Evolutionary conservation across 768 basidiomycete genomes (phyloP).

Genomic region (Podaxis pistillaris): DNA sequence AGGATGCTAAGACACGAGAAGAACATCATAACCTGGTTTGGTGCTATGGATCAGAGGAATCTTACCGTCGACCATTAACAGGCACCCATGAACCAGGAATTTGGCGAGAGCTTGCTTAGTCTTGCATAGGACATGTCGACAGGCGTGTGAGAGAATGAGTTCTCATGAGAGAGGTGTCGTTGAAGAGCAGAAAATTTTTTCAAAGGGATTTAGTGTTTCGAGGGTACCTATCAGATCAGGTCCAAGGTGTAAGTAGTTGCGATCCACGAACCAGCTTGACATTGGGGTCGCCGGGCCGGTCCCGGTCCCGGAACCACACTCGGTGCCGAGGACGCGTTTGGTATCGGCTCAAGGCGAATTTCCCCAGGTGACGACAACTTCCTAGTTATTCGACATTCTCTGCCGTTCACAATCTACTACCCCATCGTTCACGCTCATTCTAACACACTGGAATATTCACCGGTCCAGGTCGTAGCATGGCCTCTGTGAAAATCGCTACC

Average conservation of each 20-base stretch:
- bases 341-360: not conserved
- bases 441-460: not conserved
- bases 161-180: not conserved
- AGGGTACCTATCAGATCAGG: not conserved
- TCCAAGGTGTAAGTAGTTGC: not conserved
- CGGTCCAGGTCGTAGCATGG: not conserved
- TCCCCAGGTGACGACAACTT: not conserved
- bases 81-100: not conserved
- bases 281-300: not conserved
- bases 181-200: constrained; percentile 6
- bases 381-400: not conserved
- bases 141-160: not conserved
- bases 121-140: not conserved
- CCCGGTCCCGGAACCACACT: not conserved
- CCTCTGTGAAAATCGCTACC: constrained; percentile 16
- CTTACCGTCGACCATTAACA: not conserved
- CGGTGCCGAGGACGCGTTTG: not conserved
- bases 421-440: not conserved
- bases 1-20: not conserved
- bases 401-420: not conserved
- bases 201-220: not conserved
- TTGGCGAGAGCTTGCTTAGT: not conserved
- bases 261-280: not conserved
- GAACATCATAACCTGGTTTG: no score
- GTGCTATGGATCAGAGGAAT: not conserved